Percentiles rank a stretch among this genome's conserved stretches.
Conservation (phyloP, 768 basidiomycete genomes). For the Zangia roseola region DNA sequence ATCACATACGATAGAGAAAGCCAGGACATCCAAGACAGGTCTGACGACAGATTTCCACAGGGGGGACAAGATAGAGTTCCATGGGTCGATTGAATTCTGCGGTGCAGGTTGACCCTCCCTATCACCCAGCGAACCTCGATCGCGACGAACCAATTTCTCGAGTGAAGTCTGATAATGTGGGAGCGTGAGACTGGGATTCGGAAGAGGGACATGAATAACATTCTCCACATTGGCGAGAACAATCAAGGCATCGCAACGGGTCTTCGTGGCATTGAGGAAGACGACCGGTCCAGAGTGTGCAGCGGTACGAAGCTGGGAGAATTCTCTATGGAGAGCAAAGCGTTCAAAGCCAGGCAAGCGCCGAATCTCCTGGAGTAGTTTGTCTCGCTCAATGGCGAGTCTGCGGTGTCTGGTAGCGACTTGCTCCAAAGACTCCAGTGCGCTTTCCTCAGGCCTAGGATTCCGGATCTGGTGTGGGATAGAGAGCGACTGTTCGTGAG, state of each 20-base stretch:
- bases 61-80: conserved; percentile 1
- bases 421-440: not conserved
- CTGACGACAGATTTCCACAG: conserved; percentile 11
- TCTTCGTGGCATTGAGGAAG: conserved; percentile 30
- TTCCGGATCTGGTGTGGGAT: not conserved
- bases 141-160: too few relatives aligned
- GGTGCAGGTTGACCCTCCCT: not conserved
- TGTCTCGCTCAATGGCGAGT: conserved; percentile 4
- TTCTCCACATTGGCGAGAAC: not conserved
- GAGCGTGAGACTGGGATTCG: not conserved
- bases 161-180: too few relatives aligned
- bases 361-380: not conserved
- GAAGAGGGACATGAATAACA: conserved; percentile 6
- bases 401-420: not conserved
- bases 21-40: conserved; percentile 5
- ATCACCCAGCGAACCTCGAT: not conserved
- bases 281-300: conserved; percentile 30
- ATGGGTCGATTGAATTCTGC: not conserved
- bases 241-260: conserved; percentile 33
- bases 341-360: conserved; percentile 1
- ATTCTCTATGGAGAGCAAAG: not conserved
- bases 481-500: not conserved
- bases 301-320: conserved; percentile 7
- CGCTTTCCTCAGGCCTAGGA: too few relatives aligned
- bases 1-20: not conserved